Evolutionary conservation across 805 yeast genomes (phyloP).

Genomic region (Schwanniomyces sp.): DNA sequence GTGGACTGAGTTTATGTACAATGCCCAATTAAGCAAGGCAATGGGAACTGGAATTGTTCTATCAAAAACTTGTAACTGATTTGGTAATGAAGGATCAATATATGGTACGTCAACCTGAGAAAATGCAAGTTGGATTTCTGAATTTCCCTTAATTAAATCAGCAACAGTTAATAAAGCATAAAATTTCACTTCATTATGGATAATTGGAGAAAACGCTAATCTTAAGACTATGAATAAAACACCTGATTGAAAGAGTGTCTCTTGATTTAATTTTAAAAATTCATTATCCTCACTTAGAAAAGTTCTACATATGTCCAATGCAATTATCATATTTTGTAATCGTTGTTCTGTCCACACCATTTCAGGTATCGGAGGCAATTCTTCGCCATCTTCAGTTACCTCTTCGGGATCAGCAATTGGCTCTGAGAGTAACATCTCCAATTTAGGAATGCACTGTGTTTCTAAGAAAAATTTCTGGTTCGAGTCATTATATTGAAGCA

Average conservation of each 20-base stretch:
- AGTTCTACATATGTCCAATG: constrained; percentile 69
- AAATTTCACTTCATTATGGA: constrained; percentile 67
- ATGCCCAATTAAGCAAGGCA: constrained; percentile 81
- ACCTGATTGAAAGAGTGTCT: constrained; percentile 56
- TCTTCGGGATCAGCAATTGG: constrained; percentile 47
- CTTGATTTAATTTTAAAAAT: constrained; percentile 60
- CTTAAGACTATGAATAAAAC: constrained; percentile 65
- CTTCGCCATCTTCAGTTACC: constrained; percentile 12
- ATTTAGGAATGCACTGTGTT: constrained; percentile 70
- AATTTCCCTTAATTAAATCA: constrained; percentile 68
- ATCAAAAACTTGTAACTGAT: constrained; percentile 35
- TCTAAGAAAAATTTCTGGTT: constrained; percentile 89
- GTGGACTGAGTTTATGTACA: constrained; percentile 78
- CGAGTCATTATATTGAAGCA: constrained; percentile 79
- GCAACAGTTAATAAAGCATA: constrained; percentile 73
- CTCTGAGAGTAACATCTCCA: constrained; percentile 62
- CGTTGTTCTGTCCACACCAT: constrained; percentile 81
- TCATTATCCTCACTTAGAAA: constrained; percentile 74
- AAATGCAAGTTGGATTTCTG: constrained; percentile 66
- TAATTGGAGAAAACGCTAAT: constrained; percentile 64
- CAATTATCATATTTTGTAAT: constrained; percentile 60
- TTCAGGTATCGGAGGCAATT: constrained; percentile 21
- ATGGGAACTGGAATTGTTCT: constrained; percentile 62
- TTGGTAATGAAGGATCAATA: constrained; percentile 68
- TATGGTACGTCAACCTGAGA: constrained; percentile 89